Base-by-base conservation (phyloP, 108 stramenopile genomes). In the Cyclotella distinguenda region DNA sequence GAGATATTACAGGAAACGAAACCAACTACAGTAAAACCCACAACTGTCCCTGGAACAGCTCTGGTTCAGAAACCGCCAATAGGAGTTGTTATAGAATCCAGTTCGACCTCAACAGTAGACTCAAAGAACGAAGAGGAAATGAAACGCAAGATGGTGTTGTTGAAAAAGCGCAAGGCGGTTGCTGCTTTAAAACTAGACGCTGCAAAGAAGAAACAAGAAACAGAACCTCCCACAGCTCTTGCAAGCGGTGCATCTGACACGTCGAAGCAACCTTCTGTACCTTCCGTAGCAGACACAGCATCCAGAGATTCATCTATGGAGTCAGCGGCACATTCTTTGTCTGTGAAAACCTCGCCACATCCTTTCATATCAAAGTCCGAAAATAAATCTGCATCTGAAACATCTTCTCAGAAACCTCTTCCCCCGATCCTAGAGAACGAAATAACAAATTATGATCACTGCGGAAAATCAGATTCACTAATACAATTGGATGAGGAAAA, bases 101-200 rank as follows among this genome's bases (percentile, higher is more conserved):
- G 10, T 47, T 27, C 51, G 6, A 21, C 27, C 5, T 8, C 51
- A 9, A 27, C 59, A 19, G n/a, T 59, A 8, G 48, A 26, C n/a
- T 51, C 64, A 6, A 64, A 64, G 30, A 59, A 65, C 26, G 72
- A 74, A 40, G 72, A 74, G 49, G 62, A 68, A 48, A 68, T 68
- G 67, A 77, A 68, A 45, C 22, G 48, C 56, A 77, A 57, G 10
- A 49, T 77, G 62, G 26, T 58, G 46, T 35, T 77, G 46, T 56
- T 72, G 49, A 74, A 66, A 31, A 74, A 65, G 40, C 55, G 57
- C 9, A 74, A 74, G 30, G 46, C 63, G 13, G 64, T 38, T 4
- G 66, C 66, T 21, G 68, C 66, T 16, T 21, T 61, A 35, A 68
- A 67, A 33, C 57, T 64, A 42, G 55, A 60, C 25, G 56, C 57